Percentiles rank a stretch among this genome's conserved stretches.
phyloP scores from a whole-genome alignment of 2,329 filamentous ascomycete species.

The Dothideomycetes sp. region DNA sequence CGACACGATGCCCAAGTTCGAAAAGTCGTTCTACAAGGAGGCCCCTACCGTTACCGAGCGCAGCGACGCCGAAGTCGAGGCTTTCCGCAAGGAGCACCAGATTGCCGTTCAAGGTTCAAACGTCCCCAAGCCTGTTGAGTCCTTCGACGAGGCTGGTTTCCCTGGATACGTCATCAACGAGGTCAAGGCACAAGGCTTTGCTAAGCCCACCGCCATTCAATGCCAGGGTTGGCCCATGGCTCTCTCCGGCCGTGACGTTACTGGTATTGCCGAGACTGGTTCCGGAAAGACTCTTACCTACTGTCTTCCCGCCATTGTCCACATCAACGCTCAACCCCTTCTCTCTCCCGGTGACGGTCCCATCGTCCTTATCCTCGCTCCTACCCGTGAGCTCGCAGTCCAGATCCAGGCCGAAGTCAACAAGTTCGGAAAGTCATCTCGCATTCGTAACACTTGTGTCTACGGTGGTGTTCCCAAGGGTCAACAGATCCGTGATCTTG shows the following conservation, averaged over 20 bases:
- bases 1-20: conserved; percentile 78
- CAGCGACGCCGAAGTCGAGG: conserved; percentile 69
- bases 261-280: conserved; percentile 97
- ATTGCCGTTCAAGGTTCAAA: conserved; percentile 74
- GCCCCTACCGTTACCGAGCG: conserved; percentile 67
- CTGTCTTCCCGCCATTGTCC: conserved; percentile 93
- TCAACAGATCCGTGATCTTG: conserved; percentile 88
- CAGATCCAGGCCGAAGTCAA: conserved; percentile 98
- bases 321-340: conserved; percentile 98
- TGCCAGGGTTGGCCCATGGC: conserved; percentile 99
- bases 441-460: conserved; percentile 96
- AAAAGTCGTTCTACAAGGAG: conserved; percentile 99
- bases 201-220: conserved; percentile 88
- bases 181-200: conserved; percentile 96
- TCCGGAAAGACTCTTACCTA: conserved; percentile 99
- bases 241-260: conserved; percentile 92
- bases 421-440: conserved; percentile 96
- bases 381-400: conserved; percentile 93
- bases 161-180: conserved; percentile 96
- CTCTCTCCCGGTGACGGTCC: conserved; percentile 91
- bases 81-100: conserved; percentile 75
- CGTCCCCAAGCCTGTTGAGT: conserved; percentile 89
- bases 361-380: conserved; percentile 90
- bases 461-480: conserved; percentile 99
- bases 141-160: conserved; percentile 95